Percentiles rank a stretch among this genome's conserved stretches.
phyloP scores from a whole-genome alignment of 257 asterid genomes.

The Solanum chaucha region DNA sequence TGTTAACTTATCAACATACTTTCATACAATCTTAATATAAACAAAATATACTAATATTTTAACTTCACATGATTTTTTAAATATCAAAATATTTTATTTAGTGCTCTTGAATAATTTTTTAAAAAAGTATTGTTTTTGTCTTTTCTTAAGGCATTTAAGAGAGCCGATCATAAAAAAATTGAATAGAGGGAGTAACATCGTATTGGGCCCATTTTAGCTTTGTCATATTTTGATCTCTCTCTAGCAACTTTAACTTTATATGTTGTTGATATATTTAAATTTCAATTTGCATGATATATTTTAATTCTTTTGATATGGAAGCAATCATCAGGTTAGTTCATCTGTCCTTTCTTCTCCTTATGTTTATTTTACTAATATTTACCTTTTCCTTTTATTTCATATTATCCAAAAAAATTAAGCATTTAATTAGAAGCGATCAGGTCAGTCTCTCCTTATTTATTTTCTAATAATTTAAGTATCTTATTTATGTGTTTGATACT shows the following conservation, averaged over 20 bases:
- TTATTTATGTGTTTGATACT: neutral
- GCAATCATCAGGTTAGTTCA: neutral
- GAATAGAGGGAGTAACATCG: neutral
- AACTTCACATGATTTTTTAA: neutral
- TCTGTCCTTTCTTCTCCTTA: neutral
- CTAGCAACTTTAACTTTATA: too few relatives aligned
- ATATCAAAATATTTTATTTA: neutral
- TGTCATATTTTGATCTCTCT: too few relatives aligned
- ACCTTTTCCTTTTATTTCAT: neutral
- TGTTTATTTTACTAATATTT: neutral
- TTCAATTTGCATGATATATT: too few relatives aligned
- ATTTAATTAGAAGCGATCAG: neutral
- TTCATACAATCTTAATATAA: too few relatives aligned
- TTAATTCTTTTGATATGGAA: too few relatives aligned
- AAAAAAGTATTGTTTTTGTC: too few relatives aligned
- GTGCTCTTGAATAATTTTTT: neutral
- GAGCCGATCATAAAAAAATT: neutral
- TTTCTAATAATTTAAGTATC: too few relatives aligned
- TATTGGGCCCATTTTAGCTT: too few relatives aligned
- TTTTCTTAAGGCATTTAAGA: neutral
- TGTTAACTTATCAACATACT: neutral
- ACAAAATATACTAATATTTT: neutral
- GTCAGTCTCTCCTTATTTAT: neutral
- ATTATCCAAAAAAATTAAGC: neutral
- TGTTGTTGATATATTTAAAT: too few relatives aligned